Evolutionary conservation across 805 yeast species (phyloP), one percentile per base, ranked within the genome.

Genomic region (Saccharomycopsis fermentans): DNA sequence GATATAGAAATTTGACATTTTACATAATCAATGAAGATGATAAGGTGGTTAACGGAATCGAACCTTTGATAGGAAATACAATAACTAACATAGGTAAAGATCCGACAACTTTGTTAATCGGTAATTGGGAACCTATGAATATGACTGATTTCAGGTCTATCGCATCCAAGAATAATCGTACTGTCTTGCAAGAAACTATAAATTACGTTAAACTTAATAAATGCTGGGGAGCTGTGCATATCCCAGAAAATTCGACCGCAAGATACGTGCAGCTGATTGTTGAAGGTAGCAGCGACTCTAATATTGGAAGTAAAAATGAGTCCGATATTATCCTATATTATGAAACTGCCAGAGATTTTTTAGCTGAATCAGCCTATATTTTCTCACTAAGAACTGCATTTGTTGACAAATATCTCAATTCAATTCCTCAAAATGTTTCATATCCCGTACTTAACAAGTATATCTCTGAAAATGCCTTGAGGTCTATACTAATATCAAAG

Each of bases 291-390:
- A 62, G 66, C 1, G 27, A 58, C 1, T n/a, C n/a, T n/a, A n/a
- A n/a, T n/a, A n/a, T n/a, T n/a, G n/a, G n/a, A n/a, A 26, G 16
- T 27, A 17, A 16, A 21, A 52, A 12, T 34, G 50, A 47, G 36
- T 67, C 66, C 39, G 60, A 65, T 55, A 64, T 76, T 43, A 69
- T 81, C 5, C 69, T 74, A 6, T 66, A 75, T 52, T 84, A 79
- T 66, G 88, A 83, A 67, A 77, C 86, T 0, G 89, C 85, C 5
- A 73, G 90, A 64, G 92, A 86, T 67, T 74, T 80, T 40, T 62
- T 73, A 19, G 76, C 78, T 36, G 74, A 83, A 73, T 67, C 63
- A 8, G 64, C 75, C 2, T 77, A 75, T 54, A 73, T 84, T 11
- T 65, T 73, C 0, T 81, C 84, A 0, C 66, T 75, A 5, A 60